Evolutionary conservation across 2,329 filamentous ascomycete genomes (phyloP), one percentile per base, ranked within the genome.

Genomic region (Lasiodiplodia sp.): DNA sequence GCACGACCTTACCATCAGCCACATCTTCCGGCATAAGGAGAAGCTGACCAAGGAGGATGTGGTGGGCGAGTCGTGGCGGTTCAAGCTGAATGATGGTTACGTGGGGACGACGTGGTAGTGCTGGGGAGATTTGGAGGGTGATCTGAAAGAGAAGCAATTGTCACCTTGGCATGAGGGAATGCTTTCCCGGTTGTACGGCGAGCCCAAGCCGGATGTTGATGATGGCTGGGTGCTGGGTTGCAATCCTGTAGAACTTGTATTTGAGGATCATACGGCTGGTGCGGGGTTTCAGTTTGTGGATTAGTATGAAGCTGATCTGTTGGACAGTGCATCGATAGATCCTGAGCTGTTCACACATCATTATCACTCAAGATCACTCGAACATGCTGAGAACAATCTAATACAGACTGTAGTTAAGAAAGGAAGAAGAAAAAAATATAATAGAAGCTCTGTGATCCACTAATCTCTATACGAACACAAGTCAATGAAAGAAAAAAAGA

Each of bases 101-200:
- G 64, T 69, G 38, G 69, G 68, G 10, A 37, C 65, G 38, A 66
- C 40, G 11, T 68, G 69, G 69, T 71, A 65, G 69, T 68, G 69
- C 40, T 70, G 69, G 60, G 69, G 68, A 16, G 69, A 47, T 10
- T 18, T 68, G 60, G 68, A 71, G 21, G 66, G 37, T 21, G 64
- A 66, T 0, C 53, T 66, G 68, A 56, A 55, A 16, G 65, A 51
- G 7, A 69, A 68, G 56, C 66, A n/a, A 2, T 23, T 70, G 11
- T 64, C 68, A 18, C 2, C 55, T 1, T 67, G 49, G 60, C 40
- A 64, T 16, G 68, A 70, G 34, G 63, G 40, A 10, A 49, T 37
- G 60, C 14, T 21, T 16, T 28, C 6, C 1, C 16, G 31, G 55
- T 18, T 10, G 10, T 14, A 18, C 16, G 3, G 52, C 8, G 34